Conservation (phyloP, 257 asterid genomes). For the Solanum tacnaense region DNA sequence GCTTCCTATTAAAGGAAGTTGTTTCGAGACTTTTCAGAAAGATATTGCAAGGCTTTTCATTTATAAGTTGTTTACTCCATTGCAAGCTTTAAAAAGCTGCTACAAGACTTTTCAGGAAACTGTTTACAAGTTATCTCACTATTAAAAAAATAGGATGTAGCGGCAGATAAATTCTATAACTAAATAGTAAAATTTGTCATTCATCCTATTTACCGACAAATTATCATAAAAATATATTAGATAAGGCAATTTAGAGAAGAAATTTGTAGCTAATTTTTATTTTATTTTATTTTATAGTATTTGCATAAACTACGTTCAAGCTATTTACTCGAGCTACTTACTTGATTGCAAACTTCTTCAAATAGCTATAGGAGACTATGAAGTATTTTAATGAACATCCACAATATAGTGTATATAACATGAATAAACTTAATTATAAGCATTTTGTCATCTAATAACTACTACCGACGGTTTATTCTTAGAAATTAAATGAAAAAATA, state of each 20-base stretch:
- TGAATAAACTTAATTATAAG: background rate
- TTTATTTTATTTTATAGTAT: background rate
- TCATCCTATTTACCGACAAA: background rate
- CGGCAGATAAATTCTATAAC: background rate
- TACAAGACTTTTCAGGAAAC: background rate
- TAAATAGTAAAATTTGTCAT: background rate
- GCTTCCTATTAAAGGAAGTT: background rate
- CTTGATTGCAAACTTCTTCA: background rate
- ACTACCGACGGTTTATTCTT: background rate
- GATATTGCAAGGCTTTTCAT: background rate
- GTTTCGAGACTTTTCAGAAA: background rate
- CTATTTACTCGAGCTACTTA: background rate
- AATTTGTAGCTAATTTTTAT: background rate
- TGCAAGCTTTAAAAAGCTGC: background rate
- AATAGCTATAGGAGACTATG: background rate
- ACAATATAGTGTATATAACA: background rate
- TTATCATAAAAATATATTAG: too few relatives aligned
- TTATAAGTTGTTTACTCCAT: background rate
- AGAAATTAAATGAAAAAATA: background rate
- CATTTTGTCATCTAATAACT: background rate
- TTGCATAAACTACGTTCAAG: background rate
- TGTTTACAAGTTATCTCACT: background rate
- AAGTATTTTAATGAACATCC: background rate
- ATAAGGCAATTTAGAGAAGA: background rate
- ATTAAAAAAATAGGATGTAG: too few relatives aligned